Evolutionary conservation across 2,329 filamentous ascomycete genomes (phyloP), one percentile per base, ranked within the genome.

Genomic region (Penicillium brasilianum): DNA sequence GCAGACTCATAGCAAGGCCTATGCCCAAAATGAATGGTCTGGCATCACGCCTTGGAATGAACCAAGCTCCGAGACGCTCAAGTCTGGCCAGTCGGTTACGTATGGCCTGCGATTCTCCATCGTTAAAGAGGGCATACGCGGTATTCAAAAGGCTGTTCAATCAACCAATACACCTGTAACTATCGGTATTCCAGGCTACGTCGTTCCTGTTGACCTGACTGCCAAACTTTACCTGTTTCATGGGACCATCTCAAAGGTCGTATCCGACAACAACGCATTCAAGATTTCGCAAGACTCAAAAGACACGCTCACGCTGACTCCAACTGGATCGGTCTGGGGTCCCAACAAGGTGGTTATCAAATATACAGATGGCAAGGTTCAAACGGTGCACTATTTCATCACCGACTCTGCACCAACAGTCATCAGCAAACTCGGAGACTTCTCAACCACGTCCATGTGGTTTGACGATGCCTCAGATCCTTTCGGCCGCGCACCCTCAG

Each of bases 381-480:
- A 87, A 68, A 83, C 82, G 0, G 74, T 88, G 0, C 85, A 87
- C 53, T 88, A 87, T 73, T 83, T 78, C 60, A 72, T 88, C 54
- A 84, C 82, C 0, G 84, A 85, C 52, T 62, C 81, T 0, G 79
- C 76, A 0, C 74, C 81, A 0, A 74, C 82, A 2, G 72, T 79
- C 0, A 66, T 87, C 3, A 68, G 73, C 1, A 78, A 83, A 28
- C 73, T 87, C 0, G 85, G 84, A 0, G 69, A 69, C 6, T 88
- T 87, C 65, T 77, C 85, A n/a, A 83, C 82, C 1, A 85, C 81
- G 0, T 74, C 81, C 2, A 81, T 84, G 49, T 85, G 81, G 77
- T 87, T 81, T 71, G 81, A 76, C 5, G 71, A 85, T 55, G 76
- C 76, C 0, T 78, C 78, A 0, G 86, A 88, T 58, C 82, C 83